phyloP scores from a whole-genome alignment of 1,284 basidiomycete genomes.

The Ustilago sp. region DNA sequence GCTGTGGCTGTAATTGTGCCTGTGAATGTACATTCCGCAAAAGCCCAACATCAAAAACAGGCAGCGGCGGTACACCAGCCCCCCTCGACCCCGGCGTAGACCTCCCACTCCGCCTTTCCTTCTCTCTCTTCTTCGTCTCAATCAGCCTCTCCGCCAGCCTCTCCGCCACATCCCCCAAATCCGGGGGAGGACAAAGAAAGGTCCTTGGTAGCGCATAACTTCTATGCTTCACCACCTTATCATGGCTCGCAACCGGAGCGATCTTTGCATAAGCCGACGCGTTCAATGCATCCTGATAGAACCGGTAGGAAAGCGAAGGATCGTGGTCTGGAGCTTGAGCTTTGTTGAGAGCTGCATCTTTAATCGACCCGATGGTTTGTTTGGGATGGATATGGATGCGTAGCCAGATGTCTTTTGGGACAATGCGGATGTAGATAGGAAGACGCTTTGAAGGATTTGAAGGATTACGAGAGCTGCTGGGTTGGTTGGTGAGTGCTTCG shows the following conservation, averaged over 20 bases:
- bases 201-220: constrained; percentile 41
- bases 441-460: constrained; percentile 10
- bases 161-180: constrained; percentile 18
- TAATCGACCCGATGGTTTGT: constrained; percentile 54
- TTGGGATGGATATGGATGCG: constrained; percentile 45
- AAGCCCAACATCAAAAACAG: not conserved
- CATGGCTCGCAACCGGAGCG: constrained; percentile 26
- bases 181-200: constrained; percentile 23
- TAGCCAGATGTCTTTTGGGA: constrained; percentile 60
- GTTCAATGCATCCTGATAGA: constrained; percentile 52
- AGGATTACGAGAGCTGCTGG: not conserved
- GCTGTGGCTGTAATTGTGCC: not conserved
- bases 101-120: not conserved
- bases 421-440: constrained; percentile 57
- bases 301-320: constrained; percentile 37
- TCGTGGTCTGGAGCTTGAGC: constrained; percentile 45
- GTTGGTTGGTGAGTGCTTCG: constrained; percentile 1
- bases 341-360: constrained; percentile 41
- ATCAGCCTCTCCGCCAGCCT: constrained; percentile 6
- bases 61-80: not conserved
- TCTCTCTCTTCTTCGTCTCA: not conserved
- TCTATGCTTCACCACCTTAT: constrained; percentile 33
- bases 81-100: not conserved
- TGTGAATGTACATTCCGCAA: not conserved
- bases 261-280: constrained; percentile 35